Base-by-base conservation (phyloP, 2,329 filamentous ascomycete species). In the Lecanicillium sp. region DNA sequence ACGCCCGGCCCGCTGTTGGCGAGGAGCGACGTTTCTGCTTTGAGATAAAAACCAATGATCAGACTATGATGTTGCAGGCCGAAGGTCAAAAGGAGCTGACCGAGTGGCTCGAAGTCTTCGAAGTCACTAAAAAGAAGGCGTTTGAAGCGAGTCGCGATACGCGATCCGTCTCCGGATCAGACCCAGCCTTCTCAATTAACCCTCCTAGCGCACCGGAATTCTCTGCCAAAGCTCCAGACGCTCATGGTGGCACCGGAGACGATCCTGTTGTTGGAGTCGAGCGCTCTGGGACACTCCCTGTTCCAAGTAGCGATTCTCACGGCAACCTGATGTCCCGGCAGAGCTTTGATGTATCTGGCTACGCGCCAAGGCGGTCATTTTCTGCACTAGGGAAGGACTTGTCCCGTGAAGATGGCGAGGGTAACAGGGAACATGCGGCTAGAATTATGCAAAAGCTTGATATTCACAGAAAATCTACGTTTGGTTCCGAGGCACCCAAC, bases 11-110 rank as follows among this genome's bases (percentile, higher is more conserved):
- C 14, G 88, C 89, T 1, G 83, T 94, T 37, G 81, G 86, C 48
- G 92, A 98, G 61, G 92, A 98, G 53, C 79, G 92, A 29, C 78
- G 92, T 13, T 98, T 96, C 61, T 96, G 92, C 57, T 95, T 98
- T 52, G 92, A 98, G 61, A 84, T 98, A 53, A 98, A 96, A 68
- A 98, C 92, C 3, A 98, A 95, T 60, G 94, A 86, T 53, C 85
- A 85, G 45, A 92, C 82, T 35, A 80, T 95, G 46, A 67, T 95
- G 43, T 70, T 98, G 3, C 92, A 98, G 62, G 85, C 90, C 4
- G 92, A 98, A 57, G 95, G 87, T 0, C 92, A 98, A 57, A 70
- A 68, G 35, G 86, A 96, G 55, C 73, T 98, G n/a, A 88, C 85
- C 42, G 85, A 94, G 51, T 98, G 92, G 92, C 79, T 98, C 40